Base-by-base conservation (phyloP, 1,284 basidiomycete genomes). In the Rhizopogon hawkerae region DNA sequence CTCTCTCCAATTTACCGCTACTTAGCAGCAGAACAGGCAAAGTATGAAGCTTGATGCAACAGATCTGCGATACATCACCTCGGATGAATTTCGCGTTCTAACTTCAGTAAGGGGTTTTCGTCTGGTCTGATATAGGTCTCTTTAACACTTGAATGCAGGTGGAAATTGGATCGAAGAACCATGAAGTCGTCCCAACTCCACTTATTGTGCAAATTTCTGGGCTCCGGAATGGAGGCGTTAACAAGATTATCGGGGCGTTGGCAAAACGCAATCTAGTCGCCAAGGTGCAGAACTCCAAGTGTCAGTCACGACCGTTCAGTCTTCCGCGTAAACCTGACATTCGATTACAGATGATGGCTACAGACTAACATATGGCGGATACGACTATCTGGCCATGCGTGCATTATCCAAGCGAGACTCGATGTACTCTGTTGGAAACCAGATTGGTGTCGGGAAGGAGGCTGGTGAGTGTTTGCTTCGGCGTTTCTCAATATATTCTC, bases 371-470 rank as follows among this genome's bases (percentile, higher is more conserved):
- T 99, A 98, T 63, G 95, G 96, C 39, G 95, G 95, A 2, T 94
- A 97, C 56, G 95, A 98, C 61, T 98, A 86, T 65, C 78, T 99
- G 18, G 92, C 96, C 8, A 88, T 98, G 71, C 81, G 92, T 37
- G 89, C 95, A 1, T 76, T 98, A 62, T 92, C 89, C 1, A 93
- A 94, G 66, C 72, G 93, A 50, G 91, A 91, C 56, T 81, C 89
- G 1, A 76, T 92, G 67, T 73, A 86, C 57, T 89, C 89, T 21
- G 91, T 99, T 31, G 96, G 95, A 10, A 95, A 96, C 64, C 92
- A 96, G 70, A 95, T 98, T 59, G 95, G 95, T 33, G 94, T 98
- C 23, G 95, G 95, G 23, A 99, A 99, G 70, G 96, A 98, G 70
- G 92, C 90, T 51, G 93, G 89, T 84, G 52, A 51, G 77, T 62